These are phyloP conservation scores for Laguncularia racemosa DNA, from an alignment of 345 rosid genomes.

Conservation along the genomic window DNA sequence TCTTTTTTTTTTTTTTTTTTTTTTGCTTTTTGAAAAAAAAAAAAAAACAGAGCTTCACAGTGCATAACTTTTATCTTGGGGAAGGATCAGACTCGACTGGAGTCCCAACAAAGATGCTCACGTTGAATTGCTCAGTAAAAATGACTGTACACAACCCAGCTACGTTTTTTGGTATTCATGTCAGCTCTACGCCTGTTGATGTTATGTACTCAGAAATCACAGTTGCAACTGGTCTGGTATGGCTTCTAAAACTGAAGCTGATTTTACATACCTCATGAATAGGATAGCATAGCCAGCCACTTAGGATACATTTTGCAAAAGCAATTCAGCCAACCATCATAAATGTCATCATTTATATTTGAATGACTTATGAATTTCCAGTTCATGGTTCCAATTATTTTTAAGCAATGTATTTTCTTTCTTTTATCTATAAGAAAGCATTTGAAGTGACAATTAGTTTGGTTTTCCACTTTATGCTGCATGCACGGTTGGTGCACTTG, in stretches of 20 bases:
- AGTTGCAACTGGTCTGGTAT: slow-evolving; percentile 73
- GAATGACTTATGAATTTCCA: background rate
- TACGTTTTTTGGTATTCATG: slow-evolving; percentile 75
- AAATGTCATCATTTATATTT: background rate
- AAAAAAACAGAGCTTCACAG: slow-evolving; percentile 49
- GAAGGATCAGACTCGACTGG: slow-evolving; percentile 74
- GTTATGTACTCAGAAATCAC: slow-evolving; percentile 55
- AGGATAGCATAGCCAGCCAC: no score
- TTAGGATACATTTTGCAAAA: no score
- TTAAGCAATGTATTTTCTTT: no score
- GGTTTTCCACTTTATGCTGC: no score
- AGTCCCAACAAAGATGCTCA: slow-evolving; percentile 69
- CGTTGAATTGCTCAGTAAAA: slow-evolving; percentile 52
- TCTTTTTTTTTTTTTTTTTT: no score
- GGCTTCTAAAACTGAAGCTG: background rate
- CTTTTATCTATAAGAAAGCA: no score
- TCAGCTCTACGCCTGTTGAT: slow-evolving; percentile 49
- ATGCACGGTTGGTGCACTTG: background rate
- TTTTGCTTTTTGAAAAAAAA: no score
- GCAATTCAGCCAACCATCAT: no score
- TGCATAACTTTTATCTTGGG: slow-evolving; percentile 59
- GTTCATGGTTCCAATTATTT: background rate
- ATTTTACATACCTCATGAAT: no score
- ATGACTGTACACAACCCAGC: slow-evolving; percentile 65
- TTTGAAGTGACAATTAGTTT: no score